Evolutionary conservation across 306 rosid genomes (phyloP), one percentile per base, ranked within the genome.

Genomic region (Prunus kanzakura): DNA sequence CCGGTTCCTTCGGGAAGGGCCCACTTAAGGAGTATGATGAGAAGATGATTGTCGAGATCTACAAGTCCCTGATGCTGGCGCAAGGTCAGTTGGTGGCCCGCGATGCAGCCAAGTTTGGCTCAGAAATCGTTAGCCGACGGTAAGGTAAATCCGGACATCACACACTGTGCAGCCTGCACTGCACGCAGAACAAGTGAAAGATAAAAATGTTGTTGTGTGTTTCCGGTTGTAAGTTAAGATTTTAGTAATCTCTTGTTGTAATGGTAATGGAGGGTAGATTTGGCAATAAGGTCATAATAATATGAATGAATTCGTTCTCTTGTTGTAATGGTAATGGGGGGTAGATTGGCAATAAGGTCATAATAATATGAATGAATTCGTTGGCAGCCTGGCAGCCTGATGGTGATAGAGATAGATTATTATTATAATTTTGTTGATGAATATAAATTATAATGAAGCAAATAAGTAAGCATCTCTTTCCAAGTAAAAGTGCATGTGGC

Each of bases 11-110:
- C 45, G 83, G 79, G 2, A 81, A 79, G 74, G 49, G 41, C 19
- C 79, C 87, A 19, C 16, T 74, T 2, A 92, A 92, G 88, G 98
- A 94, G 85, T 94, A 94, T 43, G 96, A 94, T 68, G 88, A 86
- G 46, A 89, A 84, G 83, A 84, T 94, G 88, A 78, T 92, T 45
- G 45, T 88, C 14, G 86, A 88, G 83, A 86, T 92, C 78, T 92
- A 90, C 74, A 90, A 83, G 62, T 80, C 95, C 3, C 38, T 92
- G 61, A 32, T 88, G 71, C 69, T 81, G 68, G 75, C 83, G 18
- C 93, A 86, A 73, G 85, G 84, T 13, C 87, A 74, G 32, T 47
- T 88, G 75, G 69, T 78, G 71, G 78, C 82, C 32, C 72, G 69
- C 30, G 87, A 84, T 11, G 52, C 80, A 60, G 55, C 80, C 25